Percentiles rank a stretch among this genome's conserved stretches.
These are phyloP conservation scores for Articulospora tetracladia DNA, from an alignment of 495 filamentous ascomycete genomes.

Conservation along the genomic window DNA sequence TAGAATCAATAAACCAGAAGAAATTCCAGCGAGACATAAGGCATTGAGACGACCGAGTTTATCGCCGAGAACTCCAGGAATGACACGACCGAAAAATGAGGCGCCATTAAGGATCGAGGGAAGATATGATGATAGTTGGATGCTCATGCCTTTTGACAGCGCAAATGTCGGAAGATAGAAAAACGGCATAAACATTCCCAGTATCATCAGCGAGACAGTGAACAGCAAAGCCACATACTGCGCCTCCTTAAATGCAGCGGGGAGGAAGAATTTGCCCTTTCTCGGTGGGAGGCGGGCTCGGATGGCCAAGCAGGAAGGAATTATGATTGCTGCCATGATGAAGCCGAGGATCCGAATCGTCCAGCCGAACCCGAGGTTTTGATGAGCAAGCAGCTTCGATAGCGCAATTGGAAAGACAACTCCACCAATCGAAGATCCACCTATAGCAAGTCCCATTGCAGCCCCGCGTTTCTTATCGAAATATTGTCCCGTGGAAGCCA, in stretches of 20 bases:
- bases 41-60: conserved; percentile 50
- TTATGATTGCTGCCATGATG: conserved; percentile 44
- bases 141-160: conserved; percentile 39
- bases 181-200: conserved; percentile 53
- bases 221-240: conserved; percentile 19
- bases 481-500: conserved; percentile 68
- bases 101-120: conserved; percentile 48
- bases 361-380: conserved; percentile 53
- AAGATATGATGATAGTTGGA: conserved; percentile 49
- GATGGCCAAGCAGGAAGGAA: conserved; percentile 38
- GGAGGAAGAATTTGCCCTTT: conserved; percentile 37
- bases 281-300: conserved; percentile 42
- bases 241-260: conserved; percentile 35
- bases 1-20: conserved; percentile 37
- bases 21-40: conserved; percentile 29
- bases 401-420: conserved; percentile 59
- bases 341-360: conserved; percentile 56
- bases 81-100: conserved; percentile 52
- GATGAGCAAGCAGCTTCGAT: conserved; percentile 14
- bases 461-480: conserved; percentile 62
- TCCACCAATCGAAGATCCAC: conserved; percentile 65
- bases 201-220: conserved; percentile 32
- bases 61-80: conserved; percentile 52
- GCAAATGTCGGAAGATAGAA: conserved; percentile 56
- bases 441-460: conserved; percentile 64